These are phyloP conservation scores for Aethionema arabicum DNA, from an alignment of 345 rosid species.

Conservation along the genomic window DNA sequence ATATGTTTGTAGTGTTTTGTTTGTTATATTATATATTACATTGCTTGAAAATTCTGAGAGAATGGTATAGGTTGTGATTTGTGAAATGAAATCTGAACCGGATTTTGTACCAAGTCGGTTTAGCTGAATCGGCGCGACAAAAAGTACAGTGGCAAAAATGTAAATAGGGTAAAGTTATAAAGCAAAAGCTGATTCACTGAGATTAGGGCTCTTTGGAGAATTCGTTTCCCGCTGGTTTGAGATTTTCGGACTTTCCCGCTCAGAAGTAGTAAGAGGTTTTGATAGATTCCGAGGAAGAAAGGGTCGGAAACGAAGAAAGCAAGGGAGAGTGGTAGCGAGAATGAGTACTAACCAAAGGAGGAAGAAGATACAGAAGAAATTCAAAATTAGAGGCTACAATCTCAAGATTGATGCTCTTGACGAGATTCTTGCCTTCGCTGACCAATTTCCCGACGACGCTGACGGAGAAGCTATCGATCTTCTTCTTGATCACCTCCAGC, in stretches of 20 bases:
- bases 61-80: neutral
- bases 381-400: slow-evolving; percentile 74
- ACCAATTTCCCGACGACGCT: slow-evolving; percentile 55
- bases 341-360: slow-evolving; percentile 47
- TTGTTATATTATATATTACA: slow-evolving; percentile 2
- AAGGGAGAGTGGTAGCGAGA: slow-evolving; percentile 9
- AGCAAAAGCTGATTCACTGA: neutral
- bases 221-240: slow-evolving; percentile 24
- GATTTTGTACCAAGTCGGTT: slow-evolving; percentile 11
- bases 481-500: slow-evolving; percentile 78
- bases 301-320: neutral
- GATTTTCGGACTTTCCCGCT: slow-evolving; percentile 13
- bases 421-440: slow-evolving; percentile 58
- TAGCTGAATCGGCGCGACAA: too few relatives aligned
- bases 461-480: slow-evolving; percentile 75
- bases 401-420: slow-evolving; percentile 71
- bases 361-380: slow-evolving; percentile 73
- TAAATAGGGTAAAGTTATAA: slow-evolving; percentile 8
- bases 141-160: neutral
- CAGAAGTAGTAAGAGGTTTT: slow-evolving; percentile 2
- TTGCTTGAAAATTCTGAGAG: neutral
- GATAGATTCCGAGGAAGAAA: slow-evolving; percentile 10
- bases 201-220: slow-evolving; percentile 21
- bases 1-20: slow-evolving; percentile 14
- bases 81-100: slow-evolving; percentile 20